Conservation (phyloP, 2,329 filamentous ascomycete genomes). For the Penicillium sp. region DNA sequence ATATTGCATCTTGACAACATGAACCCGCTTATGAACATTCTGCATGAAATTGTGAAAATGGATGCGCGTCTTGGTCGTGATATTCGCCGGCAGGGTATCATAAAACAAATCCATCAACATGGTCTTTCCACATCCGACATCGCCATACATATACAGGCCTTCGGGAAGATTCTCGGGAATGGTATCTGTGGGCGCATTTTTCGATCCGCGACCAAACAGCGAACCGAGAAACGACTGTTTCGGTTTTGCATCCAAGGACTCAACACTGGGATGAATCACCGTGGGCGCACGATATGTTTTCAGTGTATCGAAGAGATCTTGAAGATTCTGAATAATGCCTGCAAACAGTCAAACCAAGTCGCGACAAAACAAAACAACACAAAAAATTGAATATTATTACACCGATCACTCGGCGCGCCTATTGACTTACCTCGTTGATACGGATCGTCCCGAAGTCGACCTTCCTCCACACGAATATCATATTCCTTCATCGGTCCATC, state of each 20-base stretch:
- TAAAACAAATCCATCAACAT: constrained; percentile 99
- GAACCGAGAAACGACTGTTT: constrained; percentile 49
- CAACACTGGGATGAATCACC: constrained; percentile 70
- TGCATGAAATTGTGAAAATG: constrained; percentile 99
- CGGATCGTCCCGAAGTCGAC: constrained; percentile 74
- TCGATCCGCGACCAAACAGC: constrained; percentile 35
- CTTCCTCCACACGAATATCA: constrained; percentile 68
- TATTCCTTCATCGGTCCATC: constrained; percentile 81
- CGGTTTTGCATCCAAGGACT: constrained; percentile 55
- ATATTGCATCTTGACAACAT: constrained; percentile 81
- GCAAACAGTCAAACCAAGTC: neutral
- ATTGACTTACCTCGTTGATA: constrained; percentile 81
- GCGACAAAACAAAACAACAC: too few species aligned
- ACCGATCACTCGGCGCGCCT: too few species aligned
- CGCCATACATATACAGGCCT: constrained; percentile 90
- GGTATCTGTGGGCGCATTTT: constrained; percentile 28
- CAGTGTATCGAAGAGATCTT: constrained; percentile 82
- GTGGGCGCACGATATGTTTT: constrained; percentile 64
- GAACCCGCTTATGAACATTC: constrained; percentile 84
- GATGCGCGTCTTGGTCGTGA: constrained; percentile 79
- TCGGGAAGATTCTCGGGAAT: constrained; percentile 73
- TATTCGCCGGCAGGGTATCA: constrained; percentile 76
- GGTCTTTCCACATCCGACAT: constrained; percentile 95
- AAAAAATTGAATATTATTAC: too few species aligned
- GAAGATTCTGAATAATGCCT: constrained; percentile 84